These are phyloP conservation scores for Phytophthora vignae DNA, from an alignment of 352 stramenopile genomes.

Conservation along the genomic window DNA sequence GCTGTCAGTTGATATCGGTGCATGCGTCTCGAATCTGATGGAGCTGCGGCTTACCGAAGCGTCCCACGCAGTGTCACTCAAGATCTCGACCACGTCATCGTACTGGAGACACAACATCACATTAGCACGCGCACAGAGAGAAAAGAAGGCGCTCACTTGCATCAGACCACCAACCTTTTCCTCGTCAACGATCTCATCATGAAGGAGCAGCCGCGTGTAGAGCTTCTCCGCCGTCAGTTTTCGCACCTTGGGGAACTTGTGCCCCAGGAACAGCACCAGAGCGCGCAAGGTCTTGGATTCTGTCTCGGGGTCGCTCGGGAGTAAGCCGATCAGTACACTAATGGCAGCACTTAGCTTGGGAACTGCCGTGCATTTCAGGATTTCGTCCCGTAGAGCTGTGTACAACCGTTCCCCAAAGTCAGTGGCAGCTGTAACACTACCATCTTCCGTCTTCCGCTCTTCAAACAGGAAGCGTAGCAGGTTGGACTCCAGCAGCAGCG, in stretches of 20 bases:
- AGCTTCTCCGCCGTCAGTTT: conserved; percentile 86
- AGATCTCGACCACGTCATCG: conserved; percentile 74
- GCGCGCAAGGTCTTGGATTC: conserved; percentile 69
- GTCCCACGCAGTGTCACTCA: conserved; percentile 87
- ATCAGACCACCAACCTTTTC: conserved; percentile 53
- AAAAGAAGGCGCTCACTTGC: background rate
- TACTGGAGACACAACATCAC: conserved; percentile 46
- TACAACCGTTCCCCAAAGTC: conserved; percentile 74
- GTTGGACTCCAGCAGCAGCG: conserved; percentile 74
- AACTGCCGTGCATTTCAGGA: conserved; percentile 66
- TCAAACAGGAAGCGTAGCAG: conserved; percentile 70
- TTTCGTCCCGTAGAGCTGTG: conserved; percentile 69
- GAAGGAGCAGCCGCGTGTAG: conserved; percentile 81
- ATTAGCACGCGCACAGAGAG: background rate
- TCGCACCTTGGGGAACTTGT: conserved; percentile 89
- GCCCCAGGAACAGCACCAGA: conserved; percentile 77
- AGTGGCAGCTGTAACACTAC: conserved; percentile 19
- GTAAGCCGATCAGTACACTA: conserved; percentile 73
- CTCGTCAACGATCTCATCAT: conserved; percentile 76
- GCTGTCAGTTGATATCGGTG: background rate
- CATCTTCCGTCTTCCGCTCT: conserved; percentile 37
- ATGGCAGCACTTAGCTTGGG: conserved; percentile 77
- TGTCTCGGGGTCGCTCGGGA: conserved; percentile 68
- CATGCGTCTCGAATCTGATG: background rate
- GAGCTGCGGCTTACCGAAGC: conserved; percentile 51